These are phyloP conservation scores for Moesziomyces globuligerus DNA, from an alignment of 1,284 basidiomycete species.

Conservation along the genomic window DNA sequence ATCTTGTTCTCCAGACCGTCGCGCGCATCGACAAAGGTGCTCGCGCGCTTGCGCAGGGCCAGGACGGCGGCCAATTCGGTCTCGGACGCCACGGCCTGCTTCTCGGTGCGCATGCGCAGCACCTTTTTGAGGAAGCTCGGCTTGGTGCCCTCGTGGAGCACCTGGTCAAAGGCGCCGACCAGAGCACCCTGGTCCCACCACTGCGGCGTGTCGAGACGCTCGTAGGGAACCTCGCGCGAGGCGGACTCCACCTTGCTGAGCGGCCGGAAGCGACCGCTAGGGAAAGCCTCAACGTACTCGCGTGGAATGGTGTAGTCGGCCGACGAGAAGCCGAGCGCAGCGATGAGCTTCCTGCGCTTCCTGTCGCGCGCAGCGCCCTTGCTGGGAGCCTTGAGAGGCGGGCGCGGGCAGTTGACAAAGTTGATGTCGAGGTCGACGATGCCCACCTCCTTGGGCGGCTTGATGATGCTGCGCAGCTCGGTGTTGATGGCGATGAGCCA, in stretches of 20 bases:
- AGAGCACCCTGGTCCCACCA: conserved; percentile 93
- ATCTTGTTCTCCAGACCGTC: conserved; percentile 80
- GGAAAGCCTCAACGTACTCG: conserved; percentile 95
- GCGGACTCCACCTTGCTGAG: conserved; percentile 76
- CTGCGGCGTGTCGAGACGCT: conserved; percentile 81
- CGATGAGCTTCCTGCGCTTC: conserved; percentile 76
- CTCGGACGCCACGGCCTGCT: conserved; percentile 45
- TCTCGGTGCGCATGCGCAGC: conserved; percentile 46
- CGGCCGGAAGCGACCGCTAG: conserved; percentile 75
- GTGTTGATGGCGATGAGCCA: conserved; percentile 93
- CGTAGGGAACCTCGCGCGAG: conserved; percentile 84
- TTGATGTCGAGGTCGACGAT: conserved; percentile 94
- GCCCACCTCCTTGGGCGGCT: conserved; percentile 80
- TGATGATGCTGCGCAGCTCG: conserved; percentile 81
- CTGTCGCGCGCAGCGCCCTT: conserved; percentile 84
- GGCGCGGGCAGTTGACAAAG: conserved; percentile 81
- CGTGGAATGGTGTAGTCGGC: conserved; percentile 64
- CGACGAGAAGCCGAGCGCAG: conserved; percentile 51
- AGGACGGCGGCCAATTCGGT: conserved; percentile 57
- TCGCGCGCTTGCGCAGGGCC: conserved; percentile 75
- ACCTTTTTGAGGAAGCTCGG: conserved; percentile 55
- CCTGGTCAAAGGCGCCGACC: conserved; percentile 86
- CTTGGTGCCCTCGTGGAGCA: conserved; percentile 68
- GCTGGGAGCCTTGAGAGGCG: conserved; percentile 82
- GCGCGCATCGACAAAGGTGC: conserved; percentile 85